A percentile compares a stretch with the other conserved stretches of the same genome.
Evolutionary conservation across 2,329 filamentous ascomycete species (phyloP).

Genomic region (Aspergillus alliaceus): DNA sequence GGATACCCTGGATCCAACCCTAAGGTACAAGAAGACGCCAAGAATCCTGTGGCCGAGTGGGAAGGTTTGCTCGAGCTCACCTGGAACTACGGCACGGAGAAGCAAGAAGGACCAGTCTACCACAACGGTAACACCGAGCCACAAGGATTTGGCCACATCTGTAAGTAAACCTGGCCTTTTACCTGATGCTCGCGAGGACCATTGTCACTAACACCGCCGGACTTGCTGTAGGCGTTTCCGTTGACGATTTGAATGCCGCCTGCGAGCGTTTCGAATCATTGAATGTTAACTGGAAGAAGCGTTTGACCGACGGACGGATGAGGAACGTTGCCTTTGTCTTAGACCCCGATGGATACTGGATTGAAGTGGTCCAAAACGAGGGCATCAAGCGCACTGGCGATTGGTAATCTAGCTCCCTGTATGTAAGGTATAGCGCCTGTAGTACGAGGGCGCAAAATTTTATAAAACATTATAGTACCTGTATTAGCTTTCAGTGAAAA

Average conservation of each 20-base stretch:
- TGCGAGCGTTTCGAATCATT: conserved; percentile 82
- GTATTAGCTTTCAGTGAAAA: too few relatives aligned
- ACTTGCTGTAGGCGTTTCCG: conserved; percentile 62
- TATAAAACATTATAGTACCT: too few relatives aligned
- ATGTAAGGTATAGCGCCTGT: not conserved
- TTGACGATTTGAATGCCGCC: conserved; percentile 85
- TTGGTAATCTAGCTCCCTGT: conserved; percentile 33
- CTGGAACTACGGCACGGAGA: conserved; percentile 76
- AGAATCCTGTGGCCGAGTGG: conserved; percentile 62
- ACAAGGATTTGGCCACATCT: conserved; percentile 93
- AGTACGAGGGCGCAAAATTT: too few relatives aligned
- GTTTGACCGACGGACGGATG: conserved; percentile 86
- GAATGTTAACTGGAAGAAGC: conserved; percentile 90
- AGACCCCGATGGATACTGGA: conserved; percentile 85
- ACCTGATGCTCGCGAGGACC: not conserved
- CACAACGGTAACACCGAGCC: conserved; percentile 90
- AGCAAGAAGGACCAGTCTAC: conserved; percentile 77
- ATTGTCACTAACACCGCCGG: conserved; percentile 4
- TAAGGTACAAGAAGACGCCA: conserved; percentile 49
- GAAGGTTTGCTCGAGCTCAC: conserved; percentile 91
- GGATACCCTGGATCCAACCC: conserved; percentile 68
- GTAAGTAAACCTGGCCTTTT: conserved; percentile 59
- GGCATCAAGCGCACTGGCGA: conserved; percentile 43
- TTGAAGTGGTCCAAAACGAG: conserved; percentile 71
- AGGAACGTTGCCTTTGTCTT: conserved; percentile 90